Evolutionary conservation across 2,329 filamentous ascomycete species (phyloP).

Genomic region (Monilinia vaccinii-corymbosi): DNA sequence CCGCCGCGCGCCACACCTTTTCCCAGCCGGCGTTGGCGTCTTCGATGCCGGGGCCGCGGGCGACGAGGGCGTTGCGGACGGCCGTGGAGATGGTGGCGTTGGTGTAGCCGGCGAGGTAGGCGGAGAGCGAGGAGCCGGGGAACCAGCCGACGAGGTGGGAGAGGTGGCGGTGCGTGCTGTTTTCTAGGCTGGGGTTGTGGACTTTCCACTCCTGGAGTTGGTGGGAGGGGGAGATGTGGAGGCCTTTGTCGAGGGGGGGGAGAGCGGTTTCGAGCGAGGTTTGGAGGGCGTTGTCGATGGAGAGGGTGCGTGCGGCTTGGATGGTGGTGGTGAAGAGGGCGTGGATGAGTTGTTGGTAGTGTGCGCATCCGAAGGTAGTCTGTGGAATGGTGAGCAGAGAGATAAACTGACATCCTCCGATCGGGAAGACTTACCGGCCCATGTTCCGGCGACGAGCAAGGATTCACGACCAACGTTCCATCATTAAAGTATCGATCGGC

Average conservation of each 20-base stretch:
- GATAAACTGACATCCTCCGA: background rate
- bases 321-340: conserved; percentile 23
- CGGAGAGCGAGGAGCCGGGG: conserved; percentile 42
- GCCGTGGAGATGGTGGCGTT: conserved; percentile 37
- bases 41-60: conserved; percentile 38
- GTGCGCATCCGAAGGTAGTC: conserved; percentile 44
- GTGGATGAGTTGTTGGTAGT: conserved; percentile 44
- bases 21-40: conserved; percentile 49
- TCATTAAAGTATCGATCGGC: conserved; percentile 41
- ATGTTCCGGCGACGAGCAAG: conserved; percentile 50
- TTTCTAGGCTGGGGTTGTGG: conserved; percentile 26
- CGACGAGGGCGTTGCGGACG: conserved; percentile 36
- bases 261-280: conserved; percentile 34
- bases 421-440: conserved; percentile 29
- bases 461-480: conserved; percentile 44
- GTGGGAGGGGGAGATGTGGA: conserved; percentile 37
- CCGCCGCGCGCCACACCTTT: conserved; percentile 48
- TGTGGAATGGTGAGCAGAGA: background rate
- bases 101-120: conserved; percentile 34
- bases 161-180: conserved; percentile 43
- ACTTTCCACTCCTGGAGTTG: conserved; percentile 44
- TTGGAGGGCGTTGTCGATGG: conserved; percentile 27
- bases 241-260: conserved; percentile 39
- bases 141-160: conserved; percentile 49
- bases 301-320: background rate